phyloP scores from a whole-genome alignment of 192 early-diverging fungal genomes.

The Podila minutissima region DNA sequence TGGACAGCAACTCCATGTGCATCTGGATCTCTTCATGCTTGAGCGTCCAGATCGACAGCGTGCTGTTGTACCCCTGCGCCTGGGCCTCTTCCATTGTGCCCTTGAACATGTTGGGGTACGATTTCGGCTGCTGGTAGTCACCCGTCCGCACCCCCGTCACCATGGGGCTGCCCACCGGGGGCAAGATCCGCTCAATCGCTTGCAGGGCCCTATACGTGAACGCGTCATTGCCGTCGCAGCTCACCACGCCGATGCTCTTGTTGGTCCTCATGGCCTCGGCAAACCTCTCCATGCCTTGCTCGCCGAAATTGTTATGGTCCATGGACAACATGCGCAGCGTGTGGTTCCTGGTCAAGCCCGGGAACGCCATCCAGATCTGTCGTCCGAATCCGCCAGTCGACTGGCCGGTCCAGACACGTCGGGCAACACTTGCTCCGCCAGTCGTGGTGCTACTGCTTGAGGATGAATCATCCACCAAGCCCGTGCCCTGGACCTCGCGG shows the following conservation, averaged over 20 bases:
- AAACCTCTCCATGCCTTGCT: constrained; percentile 23
- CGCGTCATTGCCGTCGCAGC: constrained; percentile 42
- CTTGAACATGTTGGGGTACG: constrained; percentile 1
- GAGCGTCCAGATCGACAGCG: constrained; percentile 25
- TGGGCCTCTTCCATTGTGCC: constrained; percentile 45
- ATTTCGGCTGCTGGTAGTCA: too few relatives aligned
- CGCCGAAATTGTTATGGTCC: constrained; percentile 46
- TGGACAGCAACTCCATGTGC: constrained; percentile 19
- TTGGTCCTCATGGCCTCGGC: constrained; percentile 25
- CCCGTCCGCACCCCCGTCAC: background rate
- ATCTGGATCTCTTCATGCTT: constrained; percentile 23
- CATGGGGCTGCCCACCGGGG: constrained; percentile 1
- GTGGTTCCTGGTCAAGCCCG: constrained; percentile 17
- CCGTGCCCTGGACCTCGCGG: constrained; percentile 5
- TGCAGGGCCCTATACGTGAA: constrained; percentile 30
- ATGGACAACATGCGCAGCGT: constrained; percentile 25
- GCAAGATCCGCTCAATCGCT: constrained; percentile 28
- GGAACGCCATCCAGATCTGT: constrained; percentile 25
- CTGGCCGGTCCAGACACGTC: background rate
- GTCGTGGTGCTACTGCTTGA: background rate
- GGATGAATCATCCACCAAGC: background rate
- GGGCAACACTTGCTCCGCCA: background rate
- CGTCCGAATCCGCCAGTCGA: constrained; percentile 43
- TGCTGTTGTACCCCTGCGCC: constrained; percentile 35
- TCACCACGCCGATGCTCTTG: constrained; percentile 19